Conservation (phyloP, 2,329 filamentous ascomycete species). For the Sporothrix inflata region DNA sequence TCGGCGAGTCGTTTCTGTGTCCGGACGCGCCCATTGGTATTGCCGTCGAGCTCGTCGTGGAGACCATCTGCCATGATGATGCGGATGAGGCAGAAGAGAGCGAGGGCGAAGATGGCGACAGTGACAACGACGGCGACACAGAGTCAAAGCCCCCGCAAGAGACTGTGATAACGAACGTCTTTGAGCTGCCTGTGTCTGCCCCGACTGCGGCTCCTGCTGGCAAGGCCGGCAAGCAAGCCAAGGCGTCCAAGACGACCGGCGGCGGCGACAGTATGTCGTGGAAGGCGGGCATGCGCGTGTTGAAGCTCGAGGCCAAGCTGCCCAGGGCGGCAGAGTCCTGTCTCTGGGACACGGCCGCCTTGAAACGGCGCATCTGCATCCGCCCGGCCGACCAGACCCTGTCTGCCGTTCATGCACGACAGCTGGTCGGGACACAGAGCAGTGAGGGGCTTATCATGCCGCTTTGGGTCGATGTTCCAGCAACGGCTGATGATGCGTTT, state of each 20-base stretch:
- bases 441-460: slow-evolving; percentile 49
- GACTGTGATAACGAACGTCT: slow-evolving; percentile 8
- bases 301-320: slow-evolving; percentile 43
- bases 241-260: background rate
- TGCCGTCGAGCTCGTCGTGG: slow-evolving; percentile 37
- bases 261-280: slow-evolving; percentile 34
- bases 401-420: slow-evolving; percentile 34
- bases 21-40: slow-evolving; percentile 51
- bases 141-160: background rate
- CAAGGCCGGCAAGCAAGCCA: background rate
- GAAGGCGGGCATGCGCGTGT: slow-evolving; percentile 42
- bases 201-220: background rate
- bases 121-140: too few species aligned
- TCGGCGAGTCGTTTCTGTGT: slow-evolving; percentile 59
- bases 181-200: background rate
- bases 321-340: slow-evolving; percentile 28
- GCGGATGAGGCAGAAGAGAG: background rate
- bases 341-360: slow-evolving; percentile 7
- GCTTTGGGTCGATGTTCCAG: slow-evolving; percentile 45
- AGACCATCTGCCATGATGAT: background rate
- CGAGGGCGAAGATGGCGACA: background rate
- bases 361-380: slow-evolving; percentile 35
- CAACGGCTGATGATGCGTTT: slow-evolving; percentile 8
- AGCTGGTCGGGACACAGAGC: slow-evolving; percentile 32
- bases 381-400: slow-evolving; percentile 33